These are phyloP conservation scores for Hevea brasiliensis DNA, from an alignment of 345 rosid species.

Conservation along the genomic window DNA sequence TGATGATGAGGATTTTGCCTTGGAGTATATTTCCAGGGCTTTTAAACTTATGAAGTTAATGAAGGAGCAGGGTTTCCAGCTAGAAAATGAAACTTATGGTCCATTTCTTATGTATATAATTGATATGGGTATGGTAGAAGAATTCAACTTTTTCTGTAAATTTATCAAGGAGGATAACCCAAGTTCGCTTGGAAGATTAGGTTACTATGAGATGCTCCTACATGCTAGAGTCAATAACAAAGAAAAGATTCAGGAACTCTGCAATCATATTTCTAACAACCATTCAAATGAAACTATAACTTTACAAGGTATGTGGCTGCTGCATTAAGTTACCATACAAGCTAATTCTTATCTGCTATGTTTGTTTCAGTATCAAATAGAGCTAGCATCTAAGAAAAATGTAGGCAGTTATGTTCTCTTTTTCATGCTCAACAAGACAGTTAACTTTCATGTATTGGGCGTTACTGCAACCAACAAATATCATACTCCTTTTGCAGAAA, in stretches of 20 bases:
- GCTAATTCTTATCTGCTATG: background rate
- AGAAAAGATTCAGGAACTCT: constrained; percentile 61
- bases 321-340: background rate
- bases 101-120: constrained; percentile 64
- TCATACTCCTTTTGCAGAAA: constrained; percentile 48
- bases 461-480: background rate
- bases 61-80: constrained; percentile 68
- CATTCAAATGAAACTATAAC: constrained; percentile 25
- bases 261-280: constrained; percentile 30
- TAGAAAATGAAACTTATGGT: constrained; percentile 63
- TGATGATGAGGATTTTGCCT: constrained; percentile 45
- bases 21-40: constrained; percentile 44
- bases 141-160: constrained; percentile 46
- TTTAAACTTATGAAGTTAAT: constrained; percentile 43
- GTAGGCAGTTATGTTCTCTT: background rate
- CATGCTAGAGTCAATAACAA: constrained; percentile 47
- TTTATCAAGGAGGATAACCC: constrained; percentile 42
- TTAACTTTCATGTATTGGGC: background rate
- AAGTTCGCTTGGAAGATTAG: constrained; percentile 44
- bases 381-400: background rate
- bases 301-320: constrained; percentile 47
- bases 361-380: background rate
- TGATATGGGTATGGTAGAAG: constrained; percentile 62
- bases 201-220: constrained; percentile 86
- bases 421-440: background rate